These are phyloP conservation scores for Hypholoma sublateritium DNA, from an alignment of 768 basidiomycete genomes.

Conservation along the genomic window DNA sequence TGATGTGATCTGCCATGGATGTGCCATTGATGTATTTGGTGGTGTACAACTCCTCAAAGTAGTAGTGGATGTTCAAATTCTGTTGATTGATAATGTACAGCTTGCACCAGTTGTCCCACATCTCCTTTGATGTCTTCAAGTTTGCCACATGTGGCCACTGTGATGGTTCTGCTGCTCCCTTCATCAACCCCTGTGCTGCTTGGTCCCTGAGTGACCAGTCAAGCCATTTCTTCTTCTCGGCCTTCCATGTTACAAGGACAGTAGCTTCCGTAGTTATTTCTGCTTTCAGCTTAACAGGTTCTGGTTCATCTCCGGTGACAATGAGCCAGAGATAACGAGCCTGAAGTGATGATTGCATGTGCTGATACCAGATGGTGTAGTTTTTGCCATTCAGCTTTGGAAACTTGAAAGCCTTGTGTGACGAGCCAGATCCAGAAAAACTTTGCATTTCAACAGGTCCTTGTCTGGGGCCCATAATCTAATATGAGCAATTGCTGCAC, in stretches of 20 bases:
- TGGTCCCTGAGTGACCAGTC: slow-evolving; percentile 2
- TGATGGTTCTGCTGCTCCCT: slow-evolving; percentile 6
- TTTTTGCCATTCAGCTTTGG: slow-evolving; percentile 4
- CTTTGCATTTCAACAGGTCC: neutral
- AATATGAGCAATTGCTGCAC: neutral
- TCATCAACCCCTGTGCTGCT: slow-evolving; percentile 13
- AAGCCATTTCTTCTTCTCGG: neutral
- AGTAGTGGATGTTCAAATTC: slow-evolving; percentile 10
- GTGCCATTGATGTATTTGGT: slow-evolving; percentile 7
- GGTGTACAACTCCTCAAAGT: slow-evolving; percentile 14
- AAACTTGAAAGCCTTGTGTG: neutral
- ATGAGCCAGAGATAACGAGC: slow-evolving; percentile 6
- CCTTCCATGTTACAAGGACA: neutral
- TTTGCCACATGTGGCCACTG: slow-evolving; percentile 14
- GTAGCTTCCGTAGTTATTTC: neutral
- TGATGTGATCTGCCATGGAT: slow-evolving; percentile 12
- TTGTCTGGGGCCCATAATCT: neutral
- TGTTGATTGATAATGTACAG: neutral
- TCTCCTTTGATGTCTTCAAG: slow-evolving; percentile 5
- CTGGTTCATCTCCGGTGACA: neutral
- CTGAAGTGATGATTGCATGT: slow-evolving; percentile 4
- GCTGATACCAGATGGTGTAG: slow-evolving; percentile 4
- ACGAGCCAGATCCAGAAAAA: neutral
- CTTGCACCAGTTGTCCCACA: neutral
- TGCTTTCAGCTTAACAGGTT: neutral